Percentiles rank a stretch among this genome's conserved stretches.
Conservation (phyloP, 805 yeast genomes). For the Candida coquimbonensis region DNA sequence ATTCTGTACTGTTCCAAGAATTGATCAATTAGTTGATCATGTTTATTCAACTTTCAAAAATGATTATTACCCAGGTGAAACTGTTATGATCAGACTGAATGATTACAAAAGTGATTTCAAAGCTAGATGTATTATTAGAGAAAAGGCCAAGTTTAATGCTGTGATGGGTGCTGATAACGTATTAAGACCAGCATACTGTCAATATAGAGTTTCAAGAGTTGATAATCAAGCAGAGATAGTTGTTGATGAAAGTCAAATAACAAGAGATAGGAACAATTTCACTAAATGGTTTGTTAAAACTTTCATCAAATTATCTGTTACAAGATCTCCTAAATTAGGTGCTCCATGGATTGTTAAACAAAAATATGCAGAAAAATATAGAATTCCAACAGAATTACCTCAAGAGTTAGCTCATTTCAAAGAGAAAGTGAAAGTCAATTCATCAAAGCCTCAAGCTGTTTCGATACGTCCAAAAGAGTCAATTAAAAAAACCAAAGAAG, state of each 20-base stretch:
- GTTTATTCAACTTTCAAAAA: conserved; percentile 70
- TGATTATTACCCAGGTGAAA: conserved; percentile 90
- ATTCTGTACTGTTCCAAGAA: conserved; percentile 71
- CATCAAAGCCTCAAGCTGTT: neutral
- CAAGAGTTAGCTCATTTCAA: conserved; percentile 35
- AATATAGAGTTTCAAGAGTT: conserved; percentile 63
- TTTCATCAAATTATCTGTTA: conserved; percentile 63
- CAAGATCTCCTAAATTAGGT: conserved; percentile 73
- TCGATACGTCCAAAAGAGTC: conserved; percentile 14
- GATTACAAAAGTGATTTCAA: conserved; percentile 24
- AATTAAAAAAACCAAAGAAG: neutral
- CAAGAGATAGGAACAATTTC: conserved; percentile 79
- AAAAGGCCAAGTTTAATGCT: conserved; percentile 73
- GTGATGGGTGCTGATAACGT: conserved; percentile 30
- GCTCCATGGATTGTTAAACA: conserved; percentile 94
- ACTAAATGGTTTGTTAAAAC: conserved; percentile 90
- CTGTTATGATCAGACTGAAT: conserved; percentile 48
- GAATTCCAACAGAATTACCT: conserved; percentile 58
- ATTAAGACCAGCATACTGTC: conserved; percentile 46
- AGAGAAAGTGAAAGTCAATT: conserved; percentile 9
- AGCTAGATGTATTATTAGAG: conserved; percentile 54
- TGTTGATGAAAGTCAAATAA: conserved; percentile 64
- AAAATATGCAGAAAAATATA: conserved; percentile 61
- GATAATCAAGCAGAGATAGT: conserved; percentile 51
- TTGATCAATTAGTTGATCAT: conserved; percentile 83